Percentiles rank a stretch among this genome's conserved stretches.
These are phyloP conservation scores for Lactarius evosmus DNA, from an alignment of 768 basidiomycete genomes.

Conservation along the genomic window DNA sequence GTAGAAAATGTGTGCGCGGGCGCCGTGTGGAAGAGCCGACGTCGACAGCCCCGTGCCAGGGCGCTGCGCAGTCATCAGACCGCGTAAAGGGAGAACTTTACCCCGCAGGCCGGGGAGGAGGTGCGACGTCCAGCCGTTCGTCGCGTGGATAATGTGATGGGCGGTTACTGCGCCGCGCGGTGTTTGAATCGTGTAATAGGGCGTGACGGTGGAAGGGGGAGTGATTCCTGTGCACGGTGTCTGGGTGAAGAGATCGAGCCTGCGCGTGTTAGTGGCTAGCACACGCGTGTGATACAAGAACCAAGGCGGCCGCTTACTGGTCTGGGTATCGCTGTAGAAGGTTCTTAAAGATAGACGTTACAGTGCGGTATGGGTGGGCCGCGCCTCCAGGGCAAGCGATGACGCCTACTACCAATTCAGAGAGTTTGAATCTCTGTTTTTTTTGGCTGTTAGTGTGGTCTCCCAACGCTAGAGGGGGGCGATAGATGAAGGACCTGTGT, in stretches of 20 bases:
- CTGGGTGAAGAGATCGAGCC: conserved; percentile 56
- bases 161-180: conserved; percentile 55
- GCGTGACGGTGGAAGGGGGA: conserved; percentile 30
- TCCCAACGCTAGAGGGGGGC: neutral
- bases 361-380: conserved; percentile 65
- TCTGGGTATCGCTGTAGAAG: conserved; percentile 50
- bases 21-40: conserved; percentile 34
- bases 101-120: conserved; percentile 60
- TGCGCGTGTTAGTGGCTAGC: conserved; percentile 30
- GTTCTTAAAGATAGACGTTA: conserved; percentile 55
- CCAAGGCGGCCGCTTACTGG: conserved; percentile 37
- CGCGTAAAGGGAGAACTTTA: conserved; percentile 60
- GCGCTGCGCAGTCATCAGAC: conserved; percentile 62
- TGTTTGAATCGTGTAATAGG: conserved; percentile 55
- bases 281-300: neutral
- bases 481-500: conserved; percentile 34
- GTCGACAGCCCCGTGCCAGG: conserved; percentile 41
- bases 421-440: conserved; percentile 49
- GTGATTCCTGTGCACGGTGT: conserved; percentile 59
- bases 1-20: conserved; percentile 59
- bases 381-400: conserved; percentile 57
- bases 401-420: conserved; percentile 45
- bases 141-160: conserved; percentile 73
- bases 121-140: conserved; percentile 79
- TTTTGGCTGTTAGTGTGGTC: neutral